Percentiles rank a stretch among this genome's conserved stretches.
Conservation (phyloP, 2,329 filamentous ascomycete species). For the Grosmannia huntii region DNA sequence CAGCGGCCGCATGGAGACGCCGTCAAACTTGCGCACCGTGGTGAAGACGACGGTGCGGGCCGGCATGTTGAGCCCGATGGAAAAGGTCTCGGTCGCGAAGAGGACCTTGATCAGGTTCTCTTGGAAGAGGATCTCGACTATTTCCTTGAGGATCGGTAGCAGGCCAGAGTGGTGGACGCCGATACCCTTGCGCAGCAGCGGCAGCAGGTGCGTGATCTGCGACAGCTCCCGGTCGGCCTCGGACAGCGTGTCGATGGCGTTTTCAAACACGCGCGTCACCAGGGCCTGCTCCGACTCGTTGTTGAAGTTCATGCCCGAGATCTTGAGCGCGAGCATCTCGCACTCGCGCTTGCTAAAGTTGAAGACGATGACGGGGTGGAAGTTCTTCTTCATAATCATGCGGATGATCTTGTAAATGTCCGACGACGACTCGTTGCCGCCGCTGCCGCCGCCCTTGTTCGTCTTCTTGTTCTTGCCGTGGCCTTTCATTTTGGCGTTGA, state of each 20-base stretch:
- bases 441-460: conserved; percentile 72
- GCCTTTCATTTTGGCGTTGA: conserved; percentile 68
- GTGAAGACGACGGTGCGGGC: conserved; percentile 99
- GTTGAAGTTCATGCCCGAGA: conserved; percentile 84
- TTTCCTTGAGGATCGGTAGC: conserved; percentile 92
- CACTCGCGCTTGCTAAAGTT: conserved; percentile 98
- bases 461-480: conserved; percentile 85
- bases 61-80: conserved; percentile 97
- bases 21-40: conserved; percentile 90
- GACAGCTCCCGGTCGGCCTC: conserved; percentile 81
- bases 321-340: conserved; percentile 77
- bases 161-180: conserved; percentile 95
- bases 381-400: conserved; percentile 97
- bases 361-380: conserved; percentile 98
- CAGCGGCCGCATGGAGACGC: conserved; percentile 64
- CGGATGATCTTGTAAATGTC: conserved; percentile 97
- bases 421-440: conserved; percentile 48
- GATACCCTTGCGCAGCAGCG: conserved; percentile 79
- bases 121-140: conserved; percentile 97
- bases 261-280: conserved; percentile 88
- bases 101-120: conserved; percentile 96
- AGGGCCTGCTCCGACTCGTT: conserved; percentile 90
- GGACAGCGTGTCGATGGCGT: conserved; percentile 81
- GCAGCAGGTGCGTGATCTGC: conserved; percentile 83
- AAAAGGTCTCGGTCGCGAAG: conserved; percentile 97